Evolutionary conservation across 2,329 filamentous ascomycete genomes (phyloP), one percentile per base, ranked within the genome.

Genomic region (Parafenestella ontariensis): DNA sequence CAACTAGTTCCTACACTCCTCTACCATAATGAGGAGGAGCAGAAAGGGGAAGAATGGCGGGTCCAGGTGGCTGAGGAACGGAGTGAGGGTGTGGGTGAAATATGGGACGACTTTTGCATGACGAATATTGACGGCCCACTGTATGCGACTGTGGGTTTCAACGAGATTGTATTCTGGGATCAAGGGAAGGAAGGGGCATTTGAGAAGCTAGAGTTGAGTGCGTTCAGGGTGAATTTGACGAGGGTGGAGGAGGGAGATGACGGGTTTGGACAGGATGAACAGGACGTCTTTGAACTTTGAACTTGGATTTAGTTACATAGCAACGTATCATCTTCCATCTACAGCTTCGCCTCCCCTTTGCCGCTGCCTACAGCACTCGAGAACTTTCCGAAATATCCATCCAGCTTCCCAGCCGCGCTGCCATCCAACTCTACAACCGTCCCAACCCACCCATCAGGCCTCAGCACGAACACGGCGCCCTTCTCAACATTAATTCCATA

Each of bases 81-180:
- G 6, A 37, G 15, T 15, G 47, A 56, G 8, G 47, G 36, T 3
- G 46, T 56, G 17, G 45, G 44, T 13, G 50, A 49, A 9, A 46
- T 73, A 5, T 72, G 65, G 70, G 70, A 76, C 47, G 75, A 78
- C 7, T 76, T 74, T 39, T 79, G 76, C 48, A 34, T 67, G 3
- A 65, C 63, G 0, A 62, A 77, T 52, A 57, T 75, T 5, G 73
- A 76, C 18, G 54, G 52, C 2, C 34, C 62, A 2, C 61, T 62
- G 18, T 78, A 78, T 56, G 76, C 62, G 2, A 70, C 66, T 1
- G 48, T 69, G 15, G 68, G 72, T 0, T 31, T 76, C 10, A 76
- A 75, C 23, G 74, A 76, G 45, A 21, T 72, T 4, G 66, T 75
- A 0, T 76, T 79, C 44, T 77, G 76, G 75, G 58, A 65, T 20